Evolutionary conservation across 2,329 filamentous ascomycete species (phyloP).

Genomic region (Scleromitrula shiraiana): DNA sequence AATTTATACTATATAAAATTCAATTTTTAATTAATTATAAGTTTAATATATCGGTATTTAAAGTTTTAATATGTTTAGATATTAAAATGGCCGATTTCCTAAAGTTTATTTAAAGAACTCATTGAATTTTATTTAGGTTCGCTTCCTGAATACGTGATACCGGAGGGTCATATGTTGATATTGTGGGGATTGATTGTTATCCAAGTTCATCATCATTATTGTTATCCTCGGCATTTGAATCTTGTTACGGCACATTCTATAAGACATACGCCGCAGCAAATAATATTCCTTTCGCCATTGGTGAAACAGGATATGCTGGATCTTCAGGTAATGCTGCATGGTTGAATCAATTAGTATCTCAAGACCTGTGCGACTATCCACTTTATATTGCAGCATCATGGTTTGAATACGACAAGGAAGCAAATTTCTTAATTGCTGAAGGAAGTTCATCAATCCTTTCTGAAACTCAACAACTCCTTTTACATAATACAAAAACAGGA

Average conservation of each 20-base stretch:
- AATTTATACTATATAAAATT: no score
- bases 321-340: constrained; percentile 4
- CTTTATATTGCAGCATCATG: constrained; percentile 8
- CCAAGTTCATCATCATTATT: not conserved
- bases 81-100: no score
- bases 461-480: not conserved
- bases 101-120: no score
- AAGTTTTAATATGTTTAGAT: no score
- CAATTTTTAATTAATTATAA: no score
- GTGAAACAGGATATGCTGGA: constrained; percentile 8
- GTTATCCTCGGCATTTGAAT: not conserved
- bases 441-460: constrained; percentile 3
- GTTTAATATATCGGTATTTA: no score
- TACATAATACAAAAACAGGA: constrained; percentile 4
- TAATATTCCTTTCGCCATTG: constrained; percentile 10
- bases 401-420: constrained; percentile 11
- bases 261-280: constrained; percentile 4
- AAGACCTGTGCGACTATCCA: constrained; percentile 11
- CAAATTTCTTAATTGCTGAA: constrained; percentile 7
- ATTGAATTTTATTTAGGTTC: no score
- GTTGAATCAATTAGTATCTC: constrained; percentile 7
- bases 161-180: constrained; percentile 7
- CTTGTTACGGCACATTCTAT: constrained; percentile 7
- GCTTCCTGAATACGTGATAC: no score
- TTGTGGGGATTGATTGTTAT: constrained; percentile 11